Percentiles rank a stretch among this genome's conserved stretches.
phyloP scores from a whole-genome alignment of 2,329 filamentous ascomycete species.

The Ramularia collo-cygni region DNA sequence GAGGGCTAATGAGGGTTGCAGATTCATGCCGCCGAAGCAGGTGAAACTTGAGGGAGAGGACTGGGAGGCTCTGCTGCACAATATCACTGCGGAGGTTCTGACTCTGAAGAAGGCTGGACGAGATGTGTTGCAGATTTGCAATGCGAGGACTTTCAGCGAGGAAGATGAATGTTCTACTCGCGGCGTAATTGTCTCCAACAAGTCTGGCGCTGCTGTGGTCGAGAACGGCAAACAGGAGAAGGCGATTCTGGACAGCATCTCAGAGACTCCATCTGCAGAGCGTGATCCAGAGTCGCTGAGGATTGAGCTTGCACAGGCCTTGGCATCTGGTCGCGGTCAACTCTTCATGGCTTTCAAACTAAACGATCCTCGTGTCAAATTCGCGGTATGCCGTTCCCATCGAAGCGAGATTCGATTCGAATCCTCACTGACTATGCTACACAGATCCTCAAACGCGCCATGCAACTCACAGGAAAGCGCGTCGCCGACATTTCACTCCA shows the following conservation, averaged over 20 bases:
- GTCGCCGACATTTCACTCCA: conserved; percentile 64
- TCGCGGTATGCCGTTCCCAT: conserved; percentile 55
- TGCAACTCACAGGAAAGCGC: conserved; percentile 71
- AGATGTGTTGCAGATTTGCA: conserved; percentile 27
- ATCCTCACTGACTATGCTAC: conserved; percentile 15
- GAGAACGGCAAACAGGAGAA: too few relatives aligned
- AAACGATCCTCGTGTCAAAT: conserved; percentile 56
- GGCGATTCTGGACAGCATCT: too few relatives aligned
- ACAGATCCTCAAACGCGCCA: conserved; percentile 72
- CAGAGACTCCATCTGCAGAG: neutral
- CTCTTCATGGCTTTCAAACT: conserved; percentile 33
- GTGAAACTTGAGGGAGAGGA: conserved; percentile 31
- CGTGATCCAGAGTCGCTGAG: conserved; percentile 17
- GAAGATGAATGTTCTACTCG: too few relatives aligned
- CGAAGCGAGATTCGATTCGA: conserved; percentile 3
- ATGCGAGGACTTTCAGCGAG: conserved; percentile 47
- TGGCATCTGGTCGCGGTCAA: conserved; percentile 7
- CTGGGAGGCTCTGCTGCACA: conserved; percentile 42
- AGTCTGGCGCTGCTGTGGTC: too few relatives aligned
- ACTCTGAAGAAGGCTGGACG: conserved; percentile 41
- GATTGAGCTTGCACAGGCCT: conserved; percentile 52
- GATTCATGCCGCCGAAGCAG: conserved; percentile 35
- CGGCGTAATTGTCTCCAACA: too few relatives aligned
- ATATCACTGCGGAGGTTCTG: conserved; percentile 51
- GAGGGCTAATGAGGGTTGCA: too few relatives aligned